A percentile compares a stretch with the other conserved stretches of the same genome.
Evolutionary conservation across 345 rosid species (phyloP).

Genomic region (Clarkia xantiana): DNA sequence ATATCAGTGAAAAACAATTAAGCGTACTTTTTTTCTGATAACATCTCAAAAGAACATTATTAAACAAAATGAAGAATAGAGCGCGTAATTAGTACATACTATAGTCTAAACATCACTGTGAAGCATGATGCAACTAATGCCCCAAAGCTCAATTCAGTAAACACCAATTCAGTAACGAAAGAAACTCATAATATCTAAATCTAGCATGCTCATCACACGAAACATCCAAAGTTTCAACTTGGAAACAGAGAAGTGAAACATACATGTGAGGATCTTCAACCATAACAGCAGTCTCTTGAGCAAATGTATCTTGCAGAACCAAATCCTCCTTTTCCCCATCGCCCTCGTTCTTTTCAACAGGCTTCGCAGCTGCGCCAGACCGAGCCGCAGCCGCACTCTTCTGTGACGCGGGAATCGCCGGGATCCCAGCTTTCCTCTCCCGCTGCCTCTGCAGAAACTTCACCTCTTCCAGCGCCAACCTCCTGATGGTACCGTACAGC

Average conservation of each 20-base stretch:
- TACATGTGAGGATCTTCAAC: conserved; percentile 95
- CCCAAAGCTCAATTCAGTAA: too few species aligned
- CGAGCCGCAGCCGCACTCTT: conserved; percentile 13
- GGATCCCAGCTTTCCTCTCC: conserved; percentile 69
- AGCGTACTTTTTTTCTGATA: too few species aligned
- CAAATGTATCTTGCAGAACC: conserved; percentile 92
- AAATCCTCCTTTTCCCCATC: conserved; percentile 96
- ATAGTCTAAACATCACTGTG: too few species aligned
- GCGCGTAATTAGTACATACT: too few species aligned
- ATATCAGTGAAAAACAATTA: too few species aligned
- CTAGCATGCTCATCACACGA: too few species aligned
- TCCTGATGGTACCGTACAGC: conserved; percentile 2
- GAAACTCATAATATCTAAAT: too few species aligned
- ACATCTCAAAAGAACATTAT: too few species aligned
- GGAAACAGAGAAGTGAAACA: neutral
- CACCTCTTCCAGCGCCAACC: conserved; percentile 83
- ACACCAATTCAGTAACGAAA: too few species aligned
- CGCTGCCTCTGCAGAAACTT: conserved; percentile 89
- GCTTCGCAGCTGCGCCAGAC: conserved; percentile 5
- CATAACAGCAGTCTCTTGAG: conserved; percentile 94
- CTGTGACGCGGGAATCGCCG: conserved; percentile 39
- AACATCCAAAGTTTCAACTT: too few species aligned
- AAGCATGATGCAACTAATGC: too few species aligned
- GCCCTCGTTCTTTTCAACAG: conserved; percentile 42
- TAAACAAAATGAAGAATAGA: too few species aligned